These are phyloP conservation scores for Malus hybrid DNA, from an alignment of 331 rosid species.

Conservation along the genomic window DNA sequence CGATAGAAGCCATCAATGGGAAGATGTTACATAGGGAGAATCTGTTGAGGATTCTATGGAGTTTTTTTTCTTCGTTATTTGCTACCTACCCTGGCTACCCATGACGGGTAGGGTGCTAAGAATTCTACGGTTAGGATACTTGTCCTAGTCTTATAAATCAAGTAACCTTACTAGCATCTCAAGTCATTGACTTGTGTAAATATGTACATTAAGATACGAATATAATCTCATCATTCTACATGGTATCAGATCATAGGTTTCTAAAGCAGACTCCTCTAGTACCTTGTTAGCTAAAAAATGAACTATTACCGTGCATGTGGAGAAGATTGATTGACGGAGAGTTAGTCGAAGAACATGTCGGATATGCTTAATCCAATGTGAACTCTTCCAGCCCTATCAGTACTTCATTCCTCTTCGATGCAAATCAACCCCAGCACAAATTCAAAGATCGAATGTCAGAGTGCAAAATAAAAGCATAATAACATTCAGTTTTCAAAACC, in stretches of 20 bases:
- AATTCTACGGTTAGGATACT: background rate
- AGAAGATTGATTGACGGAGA: background rate
- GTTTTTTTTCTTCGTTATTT: too few species aligned
- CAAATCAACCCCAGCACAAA: background rate
- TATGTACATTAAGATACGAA: background rate
- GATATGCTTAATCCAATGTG: conserved; percentile 21
- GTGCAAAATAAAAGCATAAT: background rate
- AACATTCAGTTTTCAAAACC: background rate
- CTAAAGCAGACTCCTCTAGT: background rate
- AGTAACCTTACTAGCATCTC: background rate
- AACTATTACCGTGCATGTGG: background rate
- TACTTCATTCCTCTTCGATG: conserved; percentile 43
- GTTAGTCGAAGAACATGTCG: background rate
- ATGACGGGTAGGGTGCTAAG: background rate
- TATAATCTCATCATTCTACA: background rate
- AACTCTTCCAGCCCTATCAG: conserved; percentile 51
- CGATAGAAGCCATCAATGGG: background rate
- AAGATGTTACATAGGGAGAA: background rate
- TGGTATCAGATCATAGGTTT: background rate
- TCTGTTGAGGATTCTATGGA: too few species aligned
- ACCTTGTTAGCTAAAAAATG: background rate
- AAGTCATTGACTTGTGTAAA: background rate
- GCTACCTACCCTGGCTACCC: too few species aligned
- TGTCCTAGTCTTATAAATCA: background rate
- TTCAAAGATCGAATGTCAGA: background rate